Conservation (phyloP, 805 yeast species). For the Starmerella gropengiesseri region DNA sequence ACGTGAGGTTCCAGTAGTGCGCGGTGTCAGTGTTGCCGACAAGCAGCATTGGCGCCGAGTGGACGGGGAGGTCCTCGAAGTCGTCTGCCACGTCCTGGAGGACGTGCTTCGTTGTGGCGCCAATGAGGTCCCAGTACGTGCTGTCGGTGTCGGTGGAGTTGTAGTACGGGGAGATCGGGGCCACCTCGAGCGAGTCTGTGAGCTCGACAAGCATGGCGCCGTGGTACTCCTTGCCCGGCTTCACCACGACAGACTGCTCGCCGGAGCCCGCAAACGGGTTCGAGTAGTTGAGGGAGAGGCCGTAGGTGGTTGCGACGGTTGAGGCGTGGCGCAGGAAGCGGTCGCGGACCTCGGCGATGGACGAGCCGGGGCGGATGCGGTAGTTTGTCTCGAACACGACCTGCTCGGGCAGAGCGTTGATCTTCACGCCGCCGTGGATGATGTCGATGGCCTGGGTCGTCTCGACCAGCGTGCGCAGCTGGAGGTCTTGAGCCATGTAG, state of each 20-base stretch:
- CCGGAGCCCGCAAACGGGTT: constrained; percentile 14
- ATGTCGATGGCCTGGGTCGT: constrained; percentile 64
- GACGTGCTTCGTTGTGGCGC: constrained; percentile 53
- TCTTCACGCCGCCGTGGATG: constrained; percentile 60
- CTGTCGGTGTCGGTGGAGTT: no score
- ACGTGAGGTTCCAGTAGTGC: constrained; percentile 52
- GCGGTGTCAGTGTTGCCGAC: constrained; percentile 66
- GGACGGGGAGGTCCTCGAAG: constrained; percentile 23
- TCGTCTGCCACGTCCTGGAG: constrained; percentile 39
- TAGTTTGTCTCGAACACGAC: constrained; percentile 48
- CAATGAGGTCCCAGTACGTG: constrained; percentile 43
- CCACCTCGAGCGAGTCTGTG: constrained; percentile 35
- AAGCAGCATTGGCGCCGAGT: constrained; percentile 49
- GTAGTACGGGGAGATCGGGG: constrained; percentile 42
- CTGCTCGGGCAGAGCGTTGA: constrained; percentile 65
- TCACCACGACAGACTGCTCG: constrained; percentile 32
- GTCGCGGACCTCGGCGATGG: constrained; percentile 34
- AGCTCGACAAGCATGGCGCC: constrained; percentile 25
- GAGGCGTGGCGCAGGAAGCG: constrained; percentile 32
- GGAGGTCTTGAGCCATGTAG: constrained; percentile 14
- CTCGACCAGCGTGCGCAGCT: constrained; percentile 36
- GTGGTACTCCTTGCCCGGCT: constrained; percentile 33
- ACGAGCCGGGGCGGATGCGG: constrained; percentile 50
- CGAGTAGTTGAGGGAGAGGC: constrained; percentile 33
- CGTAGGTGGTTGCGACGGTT: constrained; percentile 36